phyloP scores from a whole-genome alignment of 2,329 filamentous ascomycete genomes.

The Aphanoascus verrucosus region DNA sequence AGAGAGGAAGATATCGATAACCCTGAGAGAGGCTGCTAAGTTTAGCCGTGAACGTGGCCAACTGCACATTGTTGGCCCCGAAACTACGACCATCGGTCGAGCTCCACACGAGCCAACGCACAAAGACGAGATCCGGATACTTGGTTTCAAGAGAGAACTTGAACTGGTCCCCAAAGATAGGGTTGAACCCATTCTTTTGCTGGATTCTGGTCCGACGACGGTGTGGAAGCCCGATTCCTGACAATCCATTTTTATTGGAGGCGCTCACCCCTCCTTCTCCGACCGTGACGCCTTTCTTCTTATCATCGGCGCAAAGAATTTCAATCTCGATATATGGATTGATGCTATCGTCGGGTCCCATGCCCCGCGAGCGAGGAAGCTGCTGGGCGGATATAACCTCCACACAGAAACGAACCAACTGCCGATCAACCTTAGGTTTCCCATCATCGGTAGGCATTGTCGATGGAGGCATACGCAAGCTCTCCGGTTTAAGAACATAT shows the following conservation, averaged over 20 bases:
- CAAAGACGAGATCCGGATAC: slow-evolving; percentile 83
- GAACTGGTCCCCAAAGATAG: slow-evolving; percentile 70
- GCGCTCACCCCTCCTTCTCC: slow-evolving; percentile 57
- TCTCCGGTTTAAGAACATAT: slow-evolving; percentile 85
- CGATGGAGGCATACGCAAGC: slow-evolving; percentile 48
- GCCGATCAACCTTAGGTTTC: slow-evolving; percentile 58
- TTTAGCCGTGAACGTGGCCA: slow-evolving; percentile 89
- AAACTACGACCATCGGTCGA: slow-evolving; percentile 63
- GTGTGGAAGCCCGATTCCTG: slow-evolving; percentile 60
- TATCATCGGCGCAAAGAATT: slow-evolving; percentile 87
- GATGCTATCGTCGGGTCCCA: slow-evolving; percentile 63
- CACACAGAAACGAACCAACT: slow-evolving; percentile 73
- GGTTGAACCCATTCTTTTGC: slow-evolving; percentile 86
- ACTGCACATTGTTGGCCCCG: slow-evolving; percentile 51
- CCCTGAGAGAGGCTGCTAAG: slow-evolving; percentile 80
- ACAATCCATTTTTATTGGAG: slow-evolving; percentile 53
- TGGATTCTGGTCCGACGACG: slow-evolving; percentile 71
- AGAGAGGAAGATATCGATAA: slow-evolving; percentile 81
- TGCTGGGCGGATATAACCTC: slow-evolving; percentile 91
- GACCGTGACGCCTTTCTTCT: slow-evolving; percentile 60
- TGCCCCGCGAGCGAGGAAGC: slow-evolving; percentile 67
- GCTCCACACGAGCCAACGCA: slow-evolving; percentile 85
- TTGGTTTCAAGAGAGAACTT: slow-evolving; percentile 81
- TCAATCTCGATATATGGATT: slow-evolving; percentile 94
- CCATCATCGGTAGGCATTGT: slow-evolving; percentile 22